Evolutionary conservation across 345 rosid species (phyloP).

Genomic region (Pugionium dolabratum): DNA sequence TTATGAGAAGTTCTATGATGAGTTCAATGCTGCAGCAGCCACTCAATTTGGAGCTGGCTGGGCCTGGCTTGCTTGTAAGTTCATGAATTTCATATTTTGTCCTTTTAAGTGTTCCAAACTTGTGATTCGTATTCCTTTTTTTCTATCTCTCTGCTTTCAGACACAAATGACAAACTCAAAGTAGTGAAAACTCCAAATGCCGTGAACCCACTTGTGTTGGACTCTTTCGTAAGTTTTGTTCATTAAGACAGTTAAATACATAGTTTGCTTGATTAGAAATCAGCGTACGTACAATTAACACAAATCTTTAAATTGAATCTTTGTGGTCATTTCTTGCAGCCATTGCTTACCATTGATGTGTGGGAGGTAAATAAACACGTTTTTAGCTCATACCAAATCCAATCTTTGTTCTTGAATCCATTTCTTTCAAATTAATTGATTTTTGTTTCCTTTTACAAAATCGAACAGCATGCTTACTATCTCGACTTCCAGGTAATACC

Average conservation of each 20-base stretch:
- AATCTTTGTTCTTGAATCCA: neutral
- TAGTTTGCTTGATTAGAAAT: slow-evolving; percentile 12
- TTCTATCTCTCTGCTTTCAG: slow-evolving; percentile 41
- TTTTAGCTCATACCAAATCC: neutral
- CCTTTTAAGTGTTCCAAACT: neutral
- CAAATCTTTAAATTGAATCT: slow-evolving; percentile 9
- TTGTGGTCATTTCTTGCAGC: slow-evolving; percentile 60
- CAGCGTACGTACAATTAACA: neutral
- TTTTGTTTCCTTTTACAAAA: neutral
- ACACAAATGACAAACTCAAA: slow-evolving; percentile 72
- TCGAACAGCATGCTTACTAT: slow-evolving; percentile 85
- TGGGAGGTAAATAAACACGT: slow-evolving; percentile 75
- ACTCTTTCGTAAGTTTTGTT: slow-evolving; percentile 59
- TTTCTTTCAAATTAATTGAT: neutral
- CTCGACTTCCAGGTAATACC: slow-evolving; percentile 81
- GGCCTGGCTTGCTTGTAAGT: slow-evolving; percentile 95
- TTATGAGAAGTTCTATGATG: slow-evolving; percentile 60
- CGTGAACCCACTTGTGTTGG: slow-evolving; percentile 89
- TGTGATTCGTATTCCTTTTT: too few species aligned
- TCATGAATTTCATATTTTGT: neutral
- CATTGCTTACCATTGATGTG: slow-evolving; percentile 86
- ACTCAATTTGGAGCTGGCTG: slow-evolving; percentile 96
- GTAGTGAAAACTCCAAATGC: slow-evolving; percentile 89
- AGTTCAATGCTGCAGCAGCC: slow-evolving; percentile 73
- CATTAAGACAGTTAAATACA: neutral